Conservation (phyloP, 2,329 filamentous ascomycete genomes). For the Aspergillus amoenus region DNA sequence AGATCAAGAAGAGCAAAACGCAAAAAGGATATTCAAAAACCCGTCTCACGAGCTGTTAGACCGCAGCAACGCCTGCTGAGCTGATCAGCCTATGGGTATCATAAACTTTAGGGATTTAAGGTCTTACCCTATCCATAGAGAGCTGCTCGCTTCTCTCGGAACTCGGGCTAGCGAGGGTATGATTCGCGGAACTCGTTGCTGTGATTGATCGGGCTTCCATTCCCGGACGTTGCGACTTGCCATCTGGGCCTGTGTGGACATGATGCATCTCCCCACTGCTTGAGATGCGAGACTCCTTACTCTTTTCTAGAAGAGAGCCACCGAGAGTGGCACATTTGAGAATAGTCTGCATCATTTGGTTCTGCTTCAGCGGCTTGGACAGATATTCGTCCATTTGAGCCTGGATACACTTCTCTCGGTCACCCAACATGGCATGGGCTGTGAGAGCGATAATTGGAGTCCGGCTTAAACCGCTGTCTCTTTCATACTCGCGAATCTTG, state of each 20-base stretch:
- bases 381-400: slow-evolving; percentile 99
- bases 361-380: slow-evolving; percentile 94
- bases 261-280: slow-evolving; percentile 41
- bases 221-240: slow-evolving; percentile 52
- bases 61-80: slow-evolving; percentile 41
- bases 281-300: slow-evolving; percentile 43
- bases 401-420: slow-evolving; percentile 96
- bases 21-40: slow-evolving; percentile 20
- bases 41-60: slow-evolving; percentile 50
- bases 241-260: slow-evolving; percentile 31
- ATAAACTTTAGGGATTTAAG: slow-evolving; percentile 3
- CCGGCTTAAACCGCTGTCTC: slow-evolving; percentile 72
- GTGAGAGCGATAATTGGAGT: slow-evolving; percentile 97
- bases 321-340: slow-evolving; percentile 94
- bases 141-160: slow-evolving; percentile 62
- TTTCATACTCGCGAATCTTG: slow-evolving; percentile 94
- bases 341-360: slow-evolving; percentile 96
- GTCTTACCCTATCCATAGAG: slow-evolving; percentile 56
- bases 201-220: slow-evolving; percentile 67
- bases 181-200: slow-evolving; percentile 60
- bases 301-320: slow-evolving; percentile 43
- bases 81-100: slow-evolving; percentile 22
- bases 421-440: slow-evolving; percentile 97
- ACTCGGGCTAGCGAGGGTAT: slow-evolving; percentile 62
- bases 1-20: slow-evolving; percentile 25